Conservation (phyloP, 257 asterid species). For the Osmanthus fragrans region DNA sequence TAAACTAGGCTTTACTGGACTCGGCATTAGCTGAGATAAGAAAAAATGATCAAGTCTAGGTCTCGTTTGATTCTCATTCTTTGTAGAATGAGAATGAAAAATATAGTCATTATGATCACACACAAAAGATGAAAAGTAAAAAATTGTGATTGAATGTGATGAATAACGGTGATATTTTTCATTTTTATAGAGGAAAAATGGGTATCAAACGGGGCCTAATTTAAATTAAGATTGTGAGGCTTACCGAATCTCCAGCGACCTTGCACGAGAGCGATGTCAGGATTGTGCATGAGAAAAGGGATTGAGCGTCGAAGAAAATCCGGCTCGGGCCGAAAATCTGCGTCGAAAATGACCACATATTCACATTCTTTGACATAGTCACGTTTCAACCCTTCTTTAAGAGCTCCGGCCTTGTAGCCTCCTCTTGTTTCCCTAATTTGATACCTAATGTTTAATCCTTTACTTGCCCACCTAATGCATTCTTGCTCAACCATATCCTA, state of each 20-base stretch:
- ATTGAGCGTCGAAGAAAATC: conserved; percentile 50
- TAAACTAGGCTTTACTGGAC: no score
- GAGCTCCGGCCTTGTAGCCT: conserved; percentile 66
- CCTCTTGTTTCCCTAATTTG: conserved; percentile 56
- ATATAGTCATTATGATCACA: no score
- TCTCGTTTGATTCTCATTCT: no score
- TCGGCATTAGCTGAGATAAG: background rate
- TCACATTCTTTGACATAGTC: conserved; percentile 55
- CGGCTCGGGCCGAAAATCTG: conserved; percentile 61
- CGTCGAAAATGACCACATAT: conserved; percentile 59
- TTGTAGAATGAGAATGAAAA: no score
- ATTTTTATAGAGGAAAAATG: no score
- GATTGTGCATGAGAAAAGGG: conserved; percentile 49
- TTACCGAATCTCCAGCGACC: conserved; percentile 67
- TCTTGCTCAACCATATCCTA: conserved; percentile 63
- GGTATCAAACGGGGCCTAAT: no score
- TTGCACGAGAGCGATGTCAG: conserved; percentile 53
- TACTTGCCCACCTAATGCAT: conserved; percentile 60
- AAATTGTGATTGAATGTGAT: no score
- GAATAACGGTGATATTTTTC: no score
- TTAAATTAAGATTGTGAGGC: background rate
- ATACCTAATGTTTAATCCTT: conserved; percentile 48
- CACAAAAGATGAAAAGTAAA: no score
- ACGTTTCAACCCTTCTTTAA: conserved; percentile 52
- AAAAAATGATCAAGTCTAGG: no score